Evolutionary conservation across 1,284 basidiomycete species (phyloP).

Genomic region (Rhizopogon parksii): DNA sequence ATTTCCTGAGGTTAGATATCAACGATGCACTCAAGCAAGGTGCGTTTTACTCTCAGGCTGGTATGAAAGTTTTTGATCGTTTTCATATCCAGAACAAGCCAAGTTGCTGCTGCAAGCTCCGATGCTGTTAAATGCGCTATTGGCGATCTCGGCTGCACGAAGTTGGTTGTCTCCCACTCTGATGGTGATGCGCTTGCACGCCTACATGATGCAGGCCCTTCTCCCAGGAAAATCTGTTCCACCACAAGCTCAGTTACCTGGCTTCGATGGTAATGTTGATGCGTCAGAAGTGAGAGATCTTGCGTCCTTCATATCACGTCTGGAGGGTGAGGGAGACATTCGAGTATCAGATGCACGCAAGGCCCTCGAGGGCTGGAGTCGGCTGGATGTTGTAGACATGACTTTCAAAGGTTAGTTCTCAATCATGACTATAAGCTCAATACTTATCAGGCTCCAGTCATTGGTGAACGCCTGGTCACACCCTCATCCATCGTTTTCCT

Average conservation of each 20-base stretch:
- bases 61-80: not conserved
- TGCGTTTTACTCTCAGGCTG: slow-evolving; percentile 27
- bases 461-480: slow-evolving; percentile 84
- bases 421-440: not conserved
- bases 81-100: slow-evolving; percentile 50
- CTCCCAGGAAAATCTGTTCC: slow-evolving; percentile 48
- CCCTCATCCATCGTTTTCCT: slow-evolving; percentile 89
- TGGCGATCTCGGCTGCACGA: slow-evolving; percentile 80
- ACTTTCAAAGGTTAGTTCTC: slow-evolving; percentile 73
- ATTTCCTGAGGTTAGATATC: slow-evolving; percentile 74
- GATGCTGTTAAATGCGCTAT: slow-evolving; percentile 72
- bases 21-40: slow-evolving; percentile 57
- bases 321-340: slow-evolving; percentile 50
- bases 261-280: slow-evolving; percentile 48
- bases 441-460: slow-evolving; percentile 47
- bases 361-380: slow-evolving; percentile 71
- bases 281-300: slow-evolving; percentile 27
- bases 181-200: slow-evolving; percentile 76
- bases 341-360: slow-evolving; percentile 58
- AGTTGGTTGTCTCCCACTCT: slow-evolving; percentile 88
- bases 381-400: slow-evolving; percentile 78
- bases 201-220: slow-evolving; percentile 82
- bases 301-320: slow-evolving; percentile 39
- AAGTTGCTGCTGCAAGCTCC: slow-evolving; percentile 66
- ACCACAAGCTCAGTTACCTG: slow-evolving; percentile 64